Evolutionary conservation across 2,329 filamentous ascomycete genomes (phyloP), one percentile per base, ranked within the genome.

Genomic region (Chaetomium strumarium): DNA sequence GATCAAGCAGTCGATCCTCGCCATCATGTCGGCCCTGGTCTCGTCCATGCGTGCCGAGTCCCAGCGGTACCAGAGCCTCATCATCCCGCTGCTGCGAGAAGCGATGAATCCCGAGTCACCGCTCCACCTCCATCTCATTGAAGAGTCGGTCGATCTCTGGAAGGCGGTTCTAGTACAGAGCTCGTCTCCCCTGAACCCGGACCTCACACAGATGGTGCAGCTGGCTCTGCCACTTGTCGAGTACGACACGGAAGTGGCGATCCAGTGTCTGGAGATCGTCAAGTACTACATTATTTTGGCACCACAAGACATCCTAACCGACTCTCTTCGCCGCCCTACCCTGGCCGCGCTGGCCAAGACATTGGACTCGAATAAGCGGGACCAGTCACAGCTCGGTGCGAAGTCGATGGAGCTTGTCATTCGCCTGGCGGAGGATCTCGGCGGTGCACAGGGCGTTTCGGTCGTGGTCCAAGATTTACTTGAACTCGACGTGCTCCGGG

Each of bases 101-200:
- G 90, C 90, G 1, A 83, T 93, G 34, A 81, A 91, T 53, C 84
- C 86, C 2, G 81, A 80, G 11, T 93, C 89, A 1, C 81, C 87
- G 37, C 76, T 87, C 39, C 83, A 88, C 60, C 72, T 91, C 2
- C 93, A 95, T 63, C 80, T 99, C 11, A 81, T 96, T 12, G 93
- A 97, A 56, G 93, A 99, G 66, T 88, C 90, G 0, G 75, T 97
- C 13, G 91, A 96, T 51, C 79, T 99, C 3, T 97, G 92, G 92
- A 78, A 80, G 33, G 81, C 86, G 2, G 82, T 96, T 11, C 69
- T 91, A 36, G 75, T 75, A 57, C 82, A 89, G 62, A 84, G 83
- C 53, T 75, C 78, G 8, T 71, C 80, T 12, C 83, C 86, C 0
- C 71, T 84, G 3, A 76, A 81, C 1, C 70, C 76, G 0, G 81